phyloP scores from a whole-genome alignment of 2,329 filamentous ascomycete genomes.

The Colletotrichum godetiae region DNA sequence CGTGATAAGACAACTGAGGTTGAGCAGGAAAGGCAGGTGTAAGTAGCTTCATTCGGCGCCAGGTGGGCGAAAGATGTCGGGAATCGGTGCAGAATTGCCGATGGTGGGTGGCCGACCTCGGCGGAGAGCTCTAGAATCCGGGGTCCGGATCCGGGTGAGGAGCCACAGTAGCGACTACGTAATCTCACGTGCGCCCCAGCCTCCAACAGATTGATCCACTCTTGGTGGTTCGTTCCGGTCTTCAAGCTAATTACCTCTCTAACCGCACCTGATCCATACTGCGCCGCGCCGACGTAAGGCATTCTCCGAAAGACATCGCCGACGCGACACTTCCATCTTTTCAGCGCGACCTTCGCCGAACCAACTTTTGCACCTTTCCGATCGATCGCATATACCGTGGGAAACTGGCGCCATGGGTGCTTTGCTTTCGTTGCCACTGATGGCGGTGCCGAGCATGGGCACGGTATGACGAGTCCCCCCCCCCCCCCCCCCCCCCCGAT shows the following conservation, averaged over 20 bases:
- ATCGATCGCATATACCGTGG: neutral
- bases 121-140: neutral
- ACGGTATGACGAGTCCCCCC: conserved; percentile 72
- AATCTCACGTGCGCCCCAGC: conserved; percentile 10
- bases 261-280: neutral
- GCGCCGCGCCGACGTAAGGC: neutral
- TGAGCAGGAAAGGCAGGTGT: neutral
- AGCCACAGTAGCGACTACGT: neutral
- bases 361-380: neutral
- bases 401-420: conserved; percentile 78
- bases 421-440: conserved; percentile 86
- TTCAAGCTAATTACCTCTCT: neutral
- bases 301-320: neutral
- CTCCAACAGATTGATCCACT: neutral
- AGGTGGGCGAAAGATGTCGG: neutral
- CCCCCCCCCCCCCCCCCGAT: neutral
- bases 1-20: neutral
- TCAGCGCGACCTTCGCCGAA: neutral
- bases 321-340: neutral
- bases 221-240: neutral
- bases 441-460: conserved; percentile 87
- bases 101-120: neutral
- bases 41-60: too few relatives aligned
- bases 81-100: neutral
- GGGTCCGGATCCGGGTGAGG: neutral